Conservation (phyloP, 768 basidiomycete species). For the Butyriboletus loyo region DNA sequence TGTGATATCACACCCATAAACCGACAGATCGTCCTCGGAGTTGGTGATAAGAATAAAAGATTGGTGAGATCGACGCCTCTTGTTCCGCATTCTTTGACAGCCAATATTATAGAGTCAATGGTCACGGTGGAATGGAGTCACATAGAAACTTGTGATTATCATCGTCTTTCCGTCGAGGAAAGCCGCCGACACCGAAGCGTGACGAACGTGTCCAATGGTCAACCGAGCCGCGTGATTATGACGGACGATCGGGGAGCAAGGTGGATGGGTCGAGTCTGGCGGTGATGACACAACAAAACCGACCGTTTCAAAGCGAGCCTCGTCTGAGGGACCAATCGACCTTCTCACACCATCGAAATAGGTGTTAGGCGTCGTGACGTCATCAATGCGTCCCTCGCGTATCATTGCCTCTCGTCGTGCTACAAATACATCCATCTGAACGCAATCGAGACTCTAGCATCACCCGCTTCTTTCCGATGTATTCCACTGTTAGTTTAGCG, state of each 20-base stretch:
- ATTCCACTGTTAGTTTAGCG: not conserved
- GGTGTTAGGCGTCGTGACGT: not conserved
- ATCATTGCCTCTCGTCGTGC: not conserved
- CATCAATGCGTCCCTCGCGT: too few species aligned
- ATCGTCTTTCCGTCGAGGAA: conserved; percentile 4
- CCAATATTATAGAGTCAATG: too few species aligned
- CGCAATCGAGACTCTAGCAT: not conserved
- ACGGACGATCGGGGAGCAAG: not conserved
- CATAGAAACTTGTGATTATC: conserved; percentile 1
- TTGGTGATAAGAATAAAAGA: not conserved
- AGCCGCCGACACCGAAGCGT: conserved; percentile 1
- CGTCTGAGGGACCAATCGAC: not conserved
- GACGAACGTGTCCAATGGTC: conserved; percentile 5
- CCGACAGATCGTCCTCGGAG: conserved; percentile 11
- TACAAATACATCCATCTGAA: not conserved
- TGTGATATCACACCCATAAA: conserved; percentile 2
- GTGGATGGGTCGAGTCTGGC: not conserved
- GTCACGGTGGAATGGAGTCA: not conserved
- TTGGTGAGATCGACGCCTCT: not conserved
- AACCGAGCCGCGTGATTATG: conserved; percentile 5
- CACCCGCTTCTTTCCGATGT: not conserved
- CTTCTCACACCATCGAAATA: not conserved
- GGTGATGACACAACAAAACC: not conserved
- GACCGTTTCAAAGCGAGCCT: not conserved
- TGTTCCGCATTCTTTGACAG: not conserved